phyloP scores from a whole-genome alignment of 2,329 filamentous ascomycete species.

The Alternaria infectoria region DNA sequence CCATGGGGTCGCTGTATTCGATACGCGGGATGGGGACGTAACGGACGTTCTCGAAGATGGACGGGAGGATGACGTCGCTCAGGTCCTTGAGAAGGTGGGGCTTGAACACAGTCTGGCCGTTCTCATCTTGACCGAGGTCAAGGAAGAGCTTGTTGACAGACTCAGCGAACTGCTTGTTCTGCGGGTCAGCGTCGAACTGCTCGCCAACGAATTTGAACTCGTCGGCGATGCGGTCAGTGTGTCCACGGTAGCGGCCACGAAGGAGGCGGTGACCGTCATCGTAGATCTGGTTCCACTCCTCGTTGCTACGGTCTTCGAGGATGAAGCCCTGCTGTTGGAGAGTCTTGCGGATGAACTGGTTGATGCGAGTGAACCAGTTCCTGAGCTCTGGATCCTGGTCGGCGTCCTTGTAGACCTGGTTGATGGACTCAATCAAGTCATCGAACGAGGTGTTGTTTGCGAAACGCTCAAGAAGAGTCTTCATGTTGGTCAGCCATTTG shows the following conservation, averaged over 20 bases:
- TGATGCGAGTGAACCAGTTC: slow-evolving; percentile 82
- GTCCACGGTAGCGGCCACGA: slow-evolving; percentile 82
- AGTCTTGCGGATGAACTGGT: slow-evolving; percentile 80
- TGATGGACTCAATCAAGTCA: slow-evolving; percentile 83
- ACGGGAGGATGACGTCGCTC: slow-evolving; percentile 83
- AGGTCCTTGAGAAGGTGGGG: slow-evolving; percentile 89
- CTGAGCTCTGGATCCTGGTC: slow-evolving; percentile 86
- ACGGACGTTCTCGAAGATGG: slow-evolving; percentile 79
- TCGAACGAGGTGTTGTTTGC: slow-evolving; percentile 92
- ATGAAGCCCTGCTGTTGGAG: slow-evolving; percentile 91
- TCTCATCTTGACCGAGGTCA: slow-evolving; percentile 85
- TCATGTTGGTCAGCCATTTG: slow-evolving; percentile 59
- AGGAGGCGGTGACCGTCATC: slow-evolving; percentile 86
- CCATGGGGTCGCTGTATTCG: slow-evolving; percentile 82
- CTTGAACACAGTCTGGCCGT: slow-evolving; percentile 89
- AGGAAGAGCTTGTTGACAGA: slow-evolving; percentile 84
- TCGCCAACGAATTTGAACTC: slow-evolving; percentile 88
- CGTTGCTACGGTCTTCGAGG: slow-evolving; percentile 77
- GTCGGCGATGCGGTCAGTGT: slow-evolving; percentile 85
- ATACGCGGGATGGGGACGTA: slow-evolving; percentile 95
- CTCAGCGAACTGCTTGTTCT: slow-evolving; percentile 80
- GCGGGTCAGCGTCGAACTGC: slow-evolving; percentile 86
- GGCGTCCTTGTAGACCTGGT: slow-evolving; percentile 84
- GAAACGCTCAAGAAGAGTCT: slow-evolving; percentile 90
- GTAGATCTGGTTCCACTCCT: slow-evolving; percentile 83